Evolutionary conservation across 2,329 filamentous ascomycete species (phyloP), one percentile per base, ranked within the genome.

Genomic region (Colletotrichum eleusines): DNA sequence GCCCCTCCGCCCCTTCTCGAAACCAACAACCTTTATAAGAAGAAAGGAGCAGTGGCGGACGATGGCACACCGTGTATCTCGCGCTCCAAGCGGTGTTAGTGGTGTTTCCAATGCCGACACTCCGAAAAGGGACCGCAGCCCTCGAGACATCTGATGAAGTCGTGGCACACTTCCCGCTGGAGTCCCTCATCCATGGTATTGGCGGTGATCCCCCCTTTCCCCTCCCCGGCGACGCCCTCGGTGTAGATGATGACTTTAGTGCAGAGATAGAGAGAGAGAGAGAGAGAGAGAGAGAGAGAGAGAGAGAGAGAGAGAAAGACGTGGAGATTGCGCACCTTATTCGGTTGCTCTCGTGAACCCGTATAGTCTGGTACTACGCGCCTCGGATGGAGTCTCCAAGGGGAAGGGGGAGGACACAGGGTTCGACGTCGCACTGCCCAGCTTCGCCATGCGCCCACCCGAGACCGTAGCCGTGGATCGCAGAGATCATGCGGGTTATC

Each of bases 21-120:
- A n/a, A n/a, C 16, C 51, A n/a, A 44, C 51, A 58, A 58, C 35
- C 50, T 69, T 69, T 69, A 69, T 69, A 69, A 44, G n/a, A 50
- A 35, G 8, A 31, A 12, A 44, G 26, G 28, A 46, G n/a, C 28
- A 28, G 40, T 11, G 48, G 3, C 4, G 35, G 2, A 11, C 7
- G 23, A 31, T 18, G n/a, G 28, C 35, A 6, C 7, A 46, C 9
- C 46, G 35, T 18, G 16, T 38, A n/a, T 40, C 60, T 40, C 20
- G 20, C 3, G 9, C 6, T 20, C 7, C 6, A 40, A n/a, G 23
- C 2, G 12, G 33, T 23, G 8, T 28, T 33, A n/a, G 23, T 3
- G 12, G 33, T 23, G 8, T 28, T 33, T 16, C n/a, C 2, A 14
- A 18, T 50, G 40, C 53, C n/a, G 63, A 35, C 6, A 50, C 31